These are phyloP conservation scores for Cerrena zonata DNA, from an alignment of 1,284 basidiomycete genomes.

Conservation along the genomic window DNA sequence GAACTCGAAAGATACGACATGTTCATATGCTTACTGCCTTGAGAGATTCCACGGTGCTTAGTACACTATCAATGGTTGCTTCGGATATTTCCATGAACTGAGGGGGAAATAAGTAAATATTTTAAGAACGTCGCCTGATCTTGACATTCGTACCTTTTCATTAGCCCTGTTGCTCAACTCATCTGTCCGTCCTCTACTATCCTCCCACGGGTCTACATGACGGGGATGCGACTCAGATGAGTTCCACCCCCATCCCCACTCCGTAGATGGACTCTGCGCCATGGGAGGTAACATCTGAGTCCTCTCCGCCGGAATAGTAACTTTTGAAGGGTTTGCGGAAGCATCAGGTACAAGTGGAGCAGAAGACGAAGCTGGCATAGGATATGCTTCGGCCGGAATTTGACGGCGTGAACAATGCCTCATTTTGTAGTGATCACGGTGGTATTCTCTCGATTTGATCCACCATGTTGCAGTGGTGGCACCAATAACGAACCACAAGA, in stretches of 20 bases:
- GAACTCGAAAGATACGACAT: too few relatives aligned
- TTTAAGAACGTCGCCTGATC: too few relatives aligned
- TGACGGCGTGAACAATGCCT: slow-evolving; percentile 26
- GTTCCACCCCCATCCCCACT: too few relatives aligned
- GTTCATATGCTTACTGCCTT: slow-evolving; percentile 46
- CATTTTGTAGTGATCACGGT: slow-evolving; percentile 13
- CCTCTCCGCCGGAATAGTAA: too few relatives aligned
- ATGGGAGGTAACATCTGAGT: too few relatives aligned
- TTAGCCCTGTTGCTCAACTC: slow-evolving; percentile 47
- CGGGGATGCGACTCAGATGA: too few relatives aligned
- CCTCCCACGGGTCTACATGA: slow-evolving; percentile 12
- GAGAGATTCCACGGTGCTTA: slow-evolving; percentile 49
- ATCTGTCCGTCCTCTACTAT: slow-evolving; percentile 37
- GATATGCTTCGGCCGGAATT: slow-evolving; percentile 25
- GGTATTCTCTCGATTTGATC: slow-evolving; percentile 25
- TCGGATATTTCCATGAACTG: slow-evolving; percentile 65
- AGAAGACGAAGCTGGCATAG: slow-evolving; percentile 13
- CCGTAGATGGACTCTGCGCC: too few relatives aligned
- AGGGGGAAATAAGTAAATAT: not conserved
- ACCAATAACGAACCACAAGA: slow-evolving; percentile 65
- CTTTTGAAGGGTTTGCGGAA: too few relatives aligned
- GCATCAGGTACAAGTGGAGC: not conserved
- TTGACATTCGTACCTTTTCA: slow-evolving; percentile 45
- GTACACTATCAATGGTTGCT: slow-evolving; percentile 57
- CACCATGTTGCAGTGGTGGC: slow-evolving; percentile 48